Evolutionary conservation across 1,139 yeast genomes (phyloP).

Genomic region (Sugiyamaella japonica): DNA sequence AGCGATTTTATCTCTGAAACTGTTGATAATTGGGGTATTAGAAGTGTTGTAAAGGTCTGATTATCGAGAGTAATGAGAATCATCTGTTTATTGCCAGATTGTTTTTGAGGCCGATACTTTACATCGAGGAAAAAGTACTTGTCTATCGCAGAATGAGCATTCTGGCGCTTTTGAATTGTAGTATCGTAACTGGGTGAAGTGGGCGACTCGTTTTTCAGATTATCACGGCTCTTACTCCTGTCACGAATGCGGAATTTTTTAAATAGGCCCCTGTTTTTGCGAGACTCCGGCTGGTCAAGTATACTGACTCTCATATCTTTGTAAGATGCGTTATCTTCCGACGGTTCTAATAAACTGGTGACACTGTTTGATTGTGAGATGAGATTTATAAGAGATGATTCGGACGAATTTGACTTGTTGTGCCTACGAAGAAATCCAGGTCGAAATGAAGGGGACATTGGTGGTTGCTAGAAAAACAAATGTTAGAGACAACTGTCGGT

Average conservation of each 20-base stretch:
- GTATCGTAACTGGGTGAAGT: conserved; percentile 21
- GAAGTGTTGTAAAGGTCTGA: conserved; percentile 51
- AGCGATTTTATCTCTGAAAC: conserved; percentile 43
- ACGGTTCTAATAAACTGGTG: conserved; percentile 8
- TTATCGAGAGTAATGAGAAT: conserved; percentile 65
- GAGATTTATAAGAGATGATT: conserved; percentile 37
- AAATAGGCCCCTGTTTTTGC: conserved; percentile 22
- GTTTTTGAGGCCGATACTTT: conserved; percentile 15
- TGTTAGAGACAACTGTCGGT: background rate
- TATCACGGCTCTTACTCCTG: conserved; percentile 26
- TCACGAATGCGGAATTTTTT: conserved; percentile 25
- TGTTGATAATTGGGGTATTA: conserved; percentile 37
- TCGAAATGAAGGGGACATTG: conserved; percentile 46
- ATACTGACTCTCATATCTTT: conserved; percentile 5
- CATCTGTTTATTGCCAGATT: conserved; percentile 32
- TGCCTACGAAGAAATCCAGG: conserved; percentile 60
- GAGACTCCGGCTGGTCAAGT: conserved; percentile 11
- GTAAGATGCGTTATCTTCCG: conserved; percentile 4
- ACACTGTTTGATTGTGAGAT: conserved; percentile 5
- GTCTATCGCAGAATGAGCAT: background rate
- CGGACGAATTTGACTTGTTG: conserved; percentile 57
- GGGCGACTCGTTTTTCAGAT: conserved; percentile 24
- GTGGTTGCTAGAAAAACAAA: conserved; percentile 35
- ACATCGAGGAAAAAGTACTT: conserved; percentile 16
- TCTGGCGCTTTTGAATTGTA: background rate